Evolutionary conservation across 202 grass and related monocot genomes (phyloP), one percentile per base, ranked within the genome.

Genomic region (Schoenoplectus tabernaemontani): DNA sequence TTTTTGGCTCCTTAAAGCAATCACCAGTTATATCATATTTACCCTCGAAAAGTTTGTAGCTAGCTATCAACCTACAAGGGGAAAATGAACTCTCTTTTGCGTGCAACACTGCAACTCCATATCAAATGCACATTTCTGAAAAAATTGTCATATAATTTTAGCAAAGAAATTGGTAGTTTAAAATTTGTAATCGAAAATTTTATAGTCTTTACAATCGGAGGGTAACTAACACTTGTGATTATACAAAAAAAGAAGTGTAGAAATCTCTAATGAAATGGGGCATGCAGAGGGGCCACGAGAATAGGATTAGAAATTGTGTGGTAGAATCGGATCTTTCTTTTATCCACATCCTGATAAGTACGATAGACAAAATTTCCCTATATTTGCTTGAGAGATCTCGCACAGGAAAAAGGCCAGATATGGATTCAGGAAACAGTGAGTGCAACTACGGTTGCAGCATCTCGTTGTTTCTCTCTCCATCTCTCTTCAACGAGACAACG

Each of bases 341-440:
- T 75, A 47, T 75, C 26, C 26, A 37, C 11, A 75, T 75, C 26
- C 15, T 34, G 30, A n/a, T 10, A 43, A 54, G 28, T 75, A 36
- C 1, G 5, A 1, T 10, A 75, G 16, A 50, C 47, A 75, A 54
- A 56, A 10, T 75, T 75, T 75, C 15, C 1, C 47, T 36, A 54
- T n/a, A 50, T 47, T 30, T 51, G 68, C 51, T 73, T 54, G 16
- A 34, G 15, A 75, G 70, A 75, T 75, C 47, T 20, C 3, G 67
- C 47, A 75, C 70, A 75, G 47, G 42, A 17, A 75, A 75, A 56
- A 75, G 47, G 47, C 7, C 70, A 56, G 70, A 75, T 75, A 19
- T 56, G 28, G 70, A 53, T 74, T 34, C 44, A 17, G 47, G 15
- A 20, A n/a, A 75, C 65, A 56, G 70, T 75, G 46, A 33, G 13